Evolutionary conservation across 2,329 filamentous ascomycete species (phyloP), one percentile per base, ranked within the genome.

Genomic region (Lasiodiplodia hormozganensis): DNA sequence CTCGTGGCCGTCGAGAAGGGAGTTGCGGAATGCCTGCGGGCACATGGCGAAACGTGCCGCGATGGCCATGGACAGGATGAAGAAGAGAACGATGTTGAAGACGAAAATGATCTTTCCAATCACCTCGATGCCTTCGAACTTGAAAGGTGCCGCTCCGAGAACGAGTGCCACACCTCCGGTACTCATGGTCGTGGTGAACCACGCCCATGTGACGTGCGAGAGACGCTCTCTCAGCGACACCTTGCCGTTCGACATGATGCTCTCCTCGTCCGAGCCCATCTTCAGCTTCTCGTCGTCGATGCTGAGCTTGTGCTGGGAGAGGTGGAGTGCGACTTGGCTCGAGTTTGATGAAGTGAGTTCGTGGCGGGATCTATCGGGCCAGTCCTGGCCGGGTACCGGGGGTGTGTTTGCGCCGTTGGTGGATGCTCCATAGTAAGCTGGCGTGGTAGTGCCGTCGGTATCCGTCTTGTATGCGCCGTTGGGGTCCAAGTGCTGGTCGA

Each of bases 81-180:
- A 70, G 75, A 86, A 86, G 67, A 84, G 75, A 69, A 85, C 71
- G 4, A 87, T 76, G 72, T 86, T 85, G 70, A 86, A 72, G 47
- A 86, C 76, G 74, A 83, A 87, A 70, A 87, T 79, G 68, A 84
- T 71, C 34, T 84, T 83, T 23, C 85, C 86, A 67, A 87, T 84
- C 8, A 79, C 82, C 68, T 82, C 77, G 18, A 88, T 80, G 23
- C 85, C 85, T 0, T 73, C 72, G 71, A 87, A 88, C 1, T 73
- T 69, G 68, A 82, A 82, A 0, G 82, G 83, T 53, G 82, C 77
- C 38, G 81, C 75, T 4, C 79, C 74, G 34, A 85, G 78, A 14
- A 85, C 75, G 1, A 83, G 78, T 16, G 81, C 76, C 18, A 85
- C 75, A 56, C 82, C 83, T 23, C 83, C 83, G 1, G 83, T 85